Base-by-base conservation (phyloP, 2,329 filamentous ascomycete species). In the Aspergillus pseudotamarii region DNA sequence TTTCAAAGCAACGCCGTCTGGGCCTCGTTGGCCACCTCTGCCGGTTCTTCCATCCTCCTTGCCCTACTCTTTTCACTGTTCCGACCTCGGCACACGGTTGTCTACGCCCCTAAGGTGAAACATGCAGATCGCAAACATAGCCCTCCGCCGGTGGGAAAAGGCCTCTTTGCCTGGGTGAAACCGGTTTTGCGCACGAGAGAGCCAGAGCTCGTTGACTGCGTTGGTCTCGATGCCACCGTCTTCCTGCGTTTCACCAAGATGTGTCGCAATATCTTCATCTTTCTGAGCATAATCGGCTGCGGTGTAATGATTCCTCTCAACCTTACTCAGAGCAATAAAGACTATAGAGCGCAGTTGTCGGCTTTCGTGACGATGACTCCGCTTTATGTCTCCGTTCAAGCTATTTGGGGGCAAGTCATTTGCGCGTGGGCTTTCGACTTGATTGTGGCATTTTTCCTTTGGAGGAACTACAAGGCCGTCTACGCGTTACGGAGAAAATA, bases 61-160 rank as follows among this genome's bases (percentile, higher is more conserved):
- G 89, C 92, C 66, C 76, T 96, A 63, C 80, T 89, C 68, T 99
- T 98, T 84, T 97, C 93, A 66, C 82, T 97, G 71, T 84, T 98
- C 60, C 91, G 95, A 64, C 95, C 95, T 6, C 93, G 94, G 78
- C 94, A 98, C 78, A 91, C 90, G 61, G 87, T 94, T 70, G 92
- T 99, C 55, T 99, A 99, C 80, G 94, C 95, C 4, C 95, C 95
- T 46, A 94, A 96, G 76, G 84, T 96, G 56, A 96, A 96, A 76
- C 90, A 97, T 82, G 91, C 93, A 75, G 94, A 98, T 76, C 89
- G 93, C 69, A 93, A 91, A 78, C 93, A 97, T 81, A 88, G 91
- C 11, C 95, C 94, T 21, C 95, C 95, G 14, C 88, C 91, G 0
- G 85, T 98, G 71, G 92, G 91, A 61, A 96, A 91, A 74, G 91